Evolutionary conservation across 2,329 filamentous ascomycete genomes (phyloP), one percentile per base, ranked within the genome.

Genomic region (Fusarium transvaalense): DNA sequence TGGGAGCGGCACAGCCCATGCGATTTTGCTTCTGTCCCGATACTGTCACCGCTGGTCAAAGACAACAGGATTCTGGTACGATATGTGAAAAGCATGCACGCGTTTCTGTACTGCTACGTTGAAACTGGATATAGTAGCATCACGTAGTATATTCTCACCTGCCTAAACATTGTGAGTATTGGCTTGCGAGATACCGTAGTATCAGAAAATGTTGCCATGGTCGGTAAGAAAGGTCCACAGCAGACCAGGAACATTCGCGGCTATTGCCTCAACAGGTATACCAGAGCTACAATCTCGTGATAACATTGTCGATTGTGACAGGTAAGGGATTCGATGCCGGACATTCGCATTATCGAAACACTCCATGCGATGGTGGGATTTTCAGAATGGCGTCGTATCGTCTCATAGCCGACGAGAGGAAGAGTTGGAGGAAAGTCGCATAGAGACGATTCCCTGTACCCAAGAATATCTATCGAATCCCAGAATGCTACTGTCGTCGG

Each of bases 391-490:
- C 52, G 46, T 63, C 41, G 58, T 51, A 64, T 64, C 41, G 53
- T 61, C 39, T 48, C 51, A 61, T 63, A 50, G 39, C 48, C 31
- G 38, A 32, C 46, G 54, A 63, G 41, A 56, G 62, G 59, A 42
- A 65, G 38, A 60, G 54, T 54, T 48, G 38, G 45, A 66, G 43
- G 57, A 64, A 55, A 66, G 61, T 65, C 31, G 60, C 32, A 64
- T 53, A 25, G 42, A 52, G 21, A 61, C 10, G 32, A 59, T 54
- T 54, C 60, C 47, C 56, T 58, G 61, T 69, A 29, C 37, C 68
- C 56, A 37, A 71, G 61, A 68, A 70, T 59, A 71, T 45, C 59
- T 58, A 35, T 53, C 58, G 43, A 56, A 57, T 61, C 46, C 51
- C 37, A 57, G 38, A 62, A 56, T 39, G 42, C 61, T 55, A 63